phyloP scores from a whole-genome alignment of 345 rosid genomes.

The Syzygium oleosum region DNA sequence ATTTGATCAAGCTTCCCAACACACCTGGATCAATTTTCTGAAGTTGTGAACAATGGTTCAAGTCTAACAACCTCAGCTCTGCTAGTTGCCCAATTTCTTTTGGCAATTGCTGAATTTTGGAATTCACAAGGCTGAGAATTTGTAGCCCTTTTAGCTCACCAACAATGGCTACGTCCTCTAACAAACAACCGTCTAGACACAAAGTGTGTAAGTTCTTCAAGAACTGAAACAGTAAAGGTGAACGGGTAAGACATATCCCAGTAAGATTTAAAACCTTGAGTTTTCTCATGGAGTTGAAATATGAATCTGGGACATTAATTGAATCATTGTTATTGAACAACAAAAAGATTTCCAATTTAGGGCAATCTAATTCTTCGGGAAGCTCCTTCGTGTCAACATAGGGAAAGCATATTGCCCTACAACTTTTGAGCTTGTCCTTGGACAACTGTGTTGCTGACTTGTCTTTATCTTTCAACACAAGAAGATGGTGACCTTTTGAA shows the following conservation, averaged over 20 bases:
- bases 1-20: not conserved
- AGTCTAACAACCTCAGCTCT: not conserved
- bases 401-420: not conserved
- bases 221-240: not conserved
- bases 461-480: too few species aligned
- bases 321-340: not conserved
- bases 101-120: not conserved
- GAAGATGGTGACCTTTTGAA: too few species aligned
- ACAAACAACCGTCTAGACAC: not conserved
- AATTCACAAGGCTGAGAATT: not conserved
- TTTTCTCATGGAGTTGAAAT: not conserved
- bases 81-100: not conserved
- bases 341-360: not conserved
- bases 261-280: not conserved
- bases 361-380: not conserved
- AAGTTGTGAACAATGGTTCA: not conserved
- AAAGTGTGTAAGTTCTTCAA: not conserved
- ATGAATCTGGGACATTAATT: not conserved
- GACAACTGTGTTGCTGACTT: fast-evolving
- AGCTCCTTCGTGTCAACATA: not conserved
- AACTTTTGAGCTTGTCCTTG: not conserved
- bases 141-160: not conserved
- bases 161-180: not conserved
- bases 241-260: not conserved
- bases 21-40: not conserved